Evolutionary conservation across 2,329 filamentous ascomycete genomes (phyloP).

Genomic region (Tolypocladium capitatum): DNA sequence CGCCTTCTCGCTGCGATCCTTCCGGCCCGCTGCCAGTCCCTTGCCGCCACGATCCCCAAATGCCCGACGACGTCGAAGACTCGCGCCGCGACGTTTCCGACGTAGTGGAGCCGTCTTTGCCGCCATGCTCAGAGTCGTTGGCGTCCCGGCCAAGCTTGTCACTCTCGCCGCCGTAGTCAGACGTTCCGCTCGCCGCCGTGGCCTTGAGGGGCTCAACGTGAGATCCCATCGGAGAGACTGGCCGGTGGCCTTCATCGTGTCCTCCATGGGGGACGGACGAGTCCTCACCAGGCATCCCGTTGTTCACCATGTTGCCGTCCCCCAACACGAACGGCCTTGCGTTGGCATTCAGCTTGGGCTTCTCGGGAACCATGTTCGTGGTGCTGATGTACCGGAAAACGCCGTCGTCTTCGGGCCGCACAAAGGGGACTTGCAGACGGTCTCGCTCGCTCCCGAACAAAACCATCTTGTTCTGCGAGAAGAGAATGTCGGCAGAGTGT

Average conservation of each 20-base stretch:
- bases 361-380: slow-evolving; percentile 38
- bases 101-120: slow-evolving; percentile 15
- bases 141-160: slow-evolving; percentile 20
- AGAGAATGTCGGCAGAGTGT: slow-evolving; percentile 79
- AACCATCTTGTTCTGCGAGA: slow-evolving; percentile 82
- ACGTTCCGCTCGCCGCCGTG: slow-evolving; percentile 20
- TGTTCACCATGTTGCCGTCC: slow-evolving; percentile 14
- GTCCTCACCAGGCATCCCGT: neutral
- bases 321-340: slow-evolving; percentile 28
- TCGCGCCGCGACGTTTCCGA: slow-evolving; percentile 28
- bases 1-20: slow-evolving; percentile 36
- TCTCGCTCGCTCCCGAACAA: slow-evolving; percentile 77
- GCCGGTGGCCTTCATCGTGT: slow-evolving; percentile 12
- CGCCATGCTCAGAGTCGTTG: slow-evolving; percentile 9
- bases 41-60: slow-evolving; percentile 62
- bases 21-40: slow-evolving; percentile 37
- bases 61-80: slow-evolving; percentile 38
- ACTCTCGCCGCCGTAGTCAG: slow-evolving; percentile 31
- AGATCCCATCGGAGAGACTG: slow-evolving; percentile 22
- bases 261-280: slow-evolving; percentile 7
- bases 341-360: slow-evolving; percentile 44
- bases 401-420: slow-evolving; percentile 76
- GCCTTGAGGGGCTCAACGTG: slow-evolving; percentile 22
- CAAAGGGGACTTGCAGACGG: slow-evolving; percentile 81
- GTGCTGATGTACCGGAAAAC: slow-evolving; percentile 68